A percentile compares a stretch with the other conserved stretches of the same genome.
Evolutionary conservation across 768 basidiomycete genomes (phyloP).

Genomic region (Termitomyces eurrhizus): DNA sequence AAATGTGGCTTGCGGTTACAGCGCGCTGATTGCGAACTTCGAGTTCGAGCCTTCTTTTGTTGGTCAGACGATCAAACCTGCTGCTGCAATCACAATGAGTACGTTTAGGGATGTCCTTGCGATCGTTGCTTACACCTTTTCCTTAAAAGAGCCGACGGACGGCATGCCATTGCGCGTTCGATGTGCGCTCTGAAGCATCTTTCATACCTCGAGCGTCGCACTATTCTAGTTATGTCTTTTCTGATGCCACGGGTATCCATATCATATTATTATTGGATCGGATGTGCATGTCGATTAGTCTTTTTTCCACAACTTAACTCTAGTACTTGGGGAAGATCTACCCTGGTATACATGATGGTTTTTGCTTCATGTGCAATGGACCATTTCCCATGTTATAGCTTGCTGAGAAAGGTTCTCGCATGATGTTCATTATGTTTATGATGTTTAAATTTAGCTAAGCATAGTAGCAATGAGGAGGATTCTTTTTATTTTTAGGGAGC

Average conservation of each 20-base stretch:
- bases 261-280: not conserved
- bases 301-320: not conserved
- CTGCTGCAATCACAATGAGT: slow-evolving; percentile 48
- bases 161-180: slow-evolving; percentile 15
- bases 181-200: not conserved
- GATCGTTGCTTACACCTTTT: not conserved
- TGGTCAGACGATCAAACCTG: slow-evolving; percentile 37
- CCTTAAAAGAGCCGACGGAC: slow-evolving; percentile 11
- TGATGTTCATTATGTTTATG: too few species aligned
- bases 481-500: too few species aligned
- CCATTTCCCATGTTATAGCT: too few species aligned
- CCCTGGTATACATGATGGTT: too few species aligned
- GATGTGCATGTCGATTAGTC: not conserved
- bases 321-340: not conserved
- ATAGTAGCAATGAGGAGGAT: too few species aligned
- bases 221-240: not conserved
- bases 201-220: not conserved
- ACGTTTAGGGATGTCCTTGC: slow-evolving; percentile 12
- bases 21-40: slow-evolving; percentile 32
- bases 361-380: too few species aligned
- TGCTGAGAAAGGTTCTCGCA: too few species aligned
- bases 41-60: slow-evolving; percentile 38
- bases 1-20: not conserved
- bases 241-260: not conserved
- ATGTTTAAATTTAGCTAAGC: too few species aligned